phyloP scores from a whole-genome alignment of 1,284 basidiomycete species.

The Crepidotus sp. region DNA sequence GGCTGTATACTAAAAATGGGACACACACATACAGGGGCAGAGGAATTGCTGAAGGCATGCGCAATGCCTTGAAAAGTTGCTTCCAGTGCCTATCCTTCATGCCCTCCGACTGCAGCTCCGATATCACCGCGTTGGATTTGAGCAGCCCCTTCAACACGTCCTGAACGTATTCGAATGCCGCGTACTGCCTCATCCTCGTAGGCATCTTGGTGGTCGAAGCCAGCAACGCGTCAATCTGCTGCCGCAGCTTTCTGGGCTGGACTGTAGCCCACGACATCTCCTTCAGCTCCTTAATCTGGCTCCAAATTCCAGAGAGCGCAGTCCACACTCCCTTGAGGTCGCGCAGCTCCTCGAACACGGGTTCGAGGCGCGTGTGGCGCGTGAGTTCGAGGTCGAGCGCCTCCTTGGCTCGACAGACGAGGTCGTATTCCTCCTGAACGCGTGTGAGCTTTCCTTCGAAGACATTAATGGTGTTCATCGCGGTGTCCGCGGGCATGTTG shows the following conservation, averaged over 20 bases:
- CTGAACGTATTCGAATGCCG: conserved; percentile 97
- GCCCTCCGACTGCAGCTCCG: conserved; percentile 95
- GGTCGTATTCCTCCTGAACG: conserved; percentile 88
- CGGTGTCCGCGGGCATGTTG: conserved; percentile 88
- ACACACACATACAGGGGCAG: conserved; percentile 50
- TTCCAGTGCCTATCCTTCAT: conserved; percentile 98
- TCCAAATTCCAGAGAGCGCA: conserved; percentile 95
- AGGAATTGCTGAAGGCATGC: conserved; percentile 56
- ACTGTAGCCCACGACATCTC: conserved; percentile 90
- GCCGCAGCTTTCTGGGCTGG: conserved; percentile 89
- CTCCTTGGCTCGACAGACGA: conserved; percentile 93
- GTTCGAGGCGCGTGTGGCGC: conserved; percentile 85
- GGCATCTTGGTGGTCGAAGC: conserved; percentile 97
- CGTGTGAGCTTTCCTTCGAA: conserved; percentile 88
- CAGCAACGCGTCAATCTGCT: conserved; percentile 85
- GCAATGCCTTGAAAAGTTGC: conserved; percentile 90
- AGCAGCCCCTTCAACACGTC: conserved; percentile 80
- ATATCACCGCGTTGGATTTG: conserved; percentile 84
- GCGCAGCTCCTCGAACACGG: conserved; percentile 89
- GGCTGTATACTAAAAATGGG: background rate
- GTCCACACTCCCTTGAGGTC: conserved; percentile 99
- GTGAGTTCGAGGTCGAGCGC: conserved; percentile 90
- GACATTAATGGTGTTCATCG: conserved; percentile 90
- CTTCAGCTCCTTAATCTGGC: conserved; percentile 81
- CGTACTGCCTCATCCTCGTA: conserved; percentile 97